Evolutionary conservation across 768 basidiomycete species (phyloP), one percentile per base, ranked within the genome.

Genomic region (Suillus subalutaceus): DNA sequence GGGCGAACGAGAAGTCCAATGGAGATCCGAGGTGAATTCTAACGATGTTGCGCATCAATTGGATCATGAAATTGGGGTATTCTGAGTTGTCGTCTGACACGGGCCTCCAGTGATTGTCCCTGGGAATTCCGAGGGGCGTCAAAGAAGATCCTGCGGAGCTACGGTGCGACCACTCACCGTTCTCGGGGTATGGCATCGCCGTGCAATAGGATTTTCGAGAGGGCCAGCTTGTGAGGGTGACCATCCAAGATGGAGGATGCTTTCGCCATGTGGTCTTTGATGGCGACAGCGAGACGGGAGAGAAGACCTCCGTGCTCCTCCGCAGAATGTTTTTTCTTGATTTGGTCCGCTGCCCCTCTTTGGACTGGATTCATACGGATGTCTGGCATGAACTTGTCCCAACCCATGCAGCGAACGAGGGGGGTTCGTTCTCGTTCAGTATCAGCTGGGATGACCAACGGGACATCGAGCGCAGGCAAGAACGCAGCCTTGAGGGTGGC

Each of bases 61-160:
- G 30, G 4, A 53, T 16, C 52, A 53, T 53, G 4, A 53, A 53
- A 16, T 30, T 30, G 2, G 52, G 7, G 32, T 32, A 30, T 16
- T 30, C 30, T 2, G 4, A 0, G 1, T 53, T 53, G 7, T 16
- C 26, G 4, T 8, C 16, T 1, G 52, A 53, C 26, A 53, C 30
- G 1, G 52, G 52, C 52, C 16, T 53, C 30, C 52, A 30, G 18
- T 53, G 16, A 8, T 13, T 16, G 16, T 53, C 15, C 3, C 50
- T 52, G 2, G 3, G 0, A 7, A 26, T 15, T 6, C 0, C 0
- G 3, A 30, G 5, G 48, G 3, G 0, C 1, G 6, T 12, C 12
- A 52, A 8, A 1, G 6, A 52, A 4, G 2, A 5, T 10, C 3
- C 10, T 2, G 1, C 2, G 46, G 6, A 26, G 23, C 10, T 15